Base-by-base conservation (phyloP, 2,329 filamentous ascomycete species). In the Penicillium sp. region DNA sequence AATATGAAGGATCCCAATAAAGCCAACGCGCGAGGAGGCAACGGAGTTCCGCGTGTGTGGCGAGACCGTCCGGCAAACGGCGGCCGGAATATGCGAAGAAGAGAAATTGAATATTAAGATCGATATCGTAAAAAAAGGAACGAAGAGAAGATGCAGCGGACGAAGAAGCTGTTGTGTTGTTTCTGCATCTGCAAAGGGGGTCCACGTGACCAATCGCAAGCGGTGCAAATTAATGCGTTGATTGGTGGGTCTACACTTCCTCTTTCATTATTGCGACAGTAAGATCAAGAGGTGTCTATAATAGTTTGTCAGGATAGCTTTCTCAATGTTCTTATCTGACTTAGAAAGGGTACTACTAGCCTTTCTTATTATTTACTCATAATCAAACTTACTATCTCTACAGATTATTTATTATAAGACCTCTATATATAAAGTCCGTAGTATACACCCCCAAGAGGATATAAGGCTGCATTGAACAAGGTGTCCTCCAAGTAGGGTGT, bases 381-480 rank as follows among this genome's bases (percentile, higher is more conserved):
- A n/a, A n/a, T n/a, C n/a, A n/a, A n/a, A n/a, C n/a, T n/a, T n/a
- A n/a, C n/a, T n/a, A n/a, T n/a, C n/a, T n/a, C n/a, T n/a, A n/a
- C n/a, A n/a, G n/a, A n/a, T n/a, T n/a, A n/a, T n/a, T n/a, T n/a
- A n/a, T n/a, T n/a, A n/a, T n/a, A n/a, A n/a, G n/a, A n/a, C n/a
- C n/a, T n/a, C n/a, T n/a, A n/a, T n/a, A n/a, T n/a, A n/a, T n/a
- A n/a, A n/a, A n/a, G n/a, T n/a, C n/a, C n/a, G n/a, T n/a, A 34
- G 31, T 18, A 4, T 34, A 18, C 31, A 34, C n/a, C 31, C 7
- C 31, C 31, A 18, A 18, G 14, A 34, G 31, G 31, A 34, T 20
- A 4, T 20, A 29, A 20, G 22, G 52, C 47, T 32, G 54, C 52
- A 28, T 46, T 41, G 23, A 40, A 50, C 16, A 57, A 58, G 14